Evolutionary conservation across 2,329 filamentous ascomycete genomes (phyloP).

Genomic region (Aspergillus spinulosporus): DNA sequence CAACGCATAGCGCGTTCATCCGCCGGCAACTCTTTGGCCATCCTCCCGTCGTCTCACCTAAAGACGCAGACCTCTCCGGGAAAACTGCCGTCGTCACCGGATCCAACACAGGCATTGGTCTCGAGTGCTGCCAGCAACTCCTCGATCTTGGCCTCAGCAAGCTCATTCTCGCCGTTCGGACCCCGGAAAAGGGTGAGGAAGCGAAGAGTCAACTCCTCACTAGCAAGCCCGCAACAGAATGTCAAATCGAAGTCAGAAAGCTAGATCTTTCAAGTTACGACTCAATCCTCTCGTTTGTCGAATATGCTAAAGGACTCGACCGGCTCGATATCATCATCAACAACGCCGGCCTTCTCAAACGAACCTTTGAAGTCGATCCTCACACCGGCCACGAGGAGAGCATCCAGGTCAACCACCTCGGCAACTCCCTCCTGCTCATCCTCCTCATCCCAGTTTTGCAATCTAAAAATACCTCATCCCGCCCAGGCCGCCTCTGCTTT

Average conservation of each 20-base stretch:
- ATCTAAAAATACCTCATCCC: conserved; percentile 1
- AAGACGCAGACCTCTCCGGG: not conserved
- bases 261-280: conserved; percentile 53
- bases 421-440: conserved; percentile 22
- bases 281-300: conserved; percentile 47
- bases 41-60: not conserved
- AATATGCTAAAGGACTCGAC: conserved; percentile 33
- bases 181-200: not conserved
- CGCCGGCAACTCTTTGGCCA: not conserved
- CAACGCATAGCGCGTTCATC: not conserved
- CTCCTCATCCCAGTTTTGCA: conserved; percentile 23
- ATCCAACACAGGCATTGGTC: not conserved
- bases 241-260: conserved; percentile 49
- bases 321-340: conserved; percentile 49
- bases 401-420: conserved; percentile 43
- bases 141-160: not conserved
- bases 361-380: conserved; percentile 12
- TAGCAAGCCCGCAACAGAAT: not conserved
- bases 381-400: conserved; percentile 26
- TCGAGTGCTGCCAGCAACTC: not conserved
- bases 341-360: conserved; percentile 45
- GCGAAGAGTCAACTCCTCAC: not conserved
- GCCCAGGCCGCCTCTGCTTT: not conserved
- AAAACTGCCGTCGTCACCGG: not conserved
- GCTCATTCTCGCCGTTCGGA: conserved; percentile 4